Evolutionary conservation across 352 stramenopile species (phyloP).

Genomic region (Pythium monospermum): DNA sequence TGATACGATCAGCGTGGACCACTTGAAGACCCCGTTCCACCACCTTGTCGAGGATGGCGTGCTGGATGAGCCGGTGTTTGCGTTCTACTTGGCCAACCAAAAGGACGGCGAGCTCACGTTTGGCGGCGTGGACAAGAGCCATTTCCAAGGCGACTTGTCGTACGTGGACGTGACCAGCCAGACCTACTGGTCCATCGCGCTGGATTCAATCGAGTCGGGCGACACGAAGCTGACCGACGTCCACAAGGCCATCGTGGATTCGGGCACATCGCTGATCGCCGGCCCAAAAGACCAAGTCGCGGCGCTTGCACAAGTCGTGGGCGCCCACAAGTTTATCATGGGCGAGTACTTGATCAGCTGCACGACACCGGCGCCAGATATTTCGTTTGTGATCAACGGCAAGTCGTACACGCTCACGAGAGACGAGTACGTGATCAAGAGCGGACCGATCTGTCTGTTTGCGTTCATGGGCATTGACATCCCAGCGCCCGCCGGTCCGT

Average conservation of each 20-base stretch:
- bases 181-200: constrained; percentile 70
- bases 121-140: constrained; percentile 72
- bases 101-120: constrained; percentile 78
- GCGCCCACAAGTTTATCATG: constrained; percentile 89
- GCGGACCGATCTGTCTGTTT: constrained; percentile 89
- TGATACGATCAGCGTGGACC: constrained; percentile 90
- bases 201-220: constrained; percentile 65
- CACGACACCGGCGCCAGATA: constrained; percentile 78
- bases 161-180: constrained; percentile 82
- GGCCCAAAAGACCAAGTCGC: constrained; percentile 88
- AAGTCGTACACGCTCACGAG: constrained; percentile 90
- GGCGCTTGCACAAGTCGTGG: constrained; percentile 78
- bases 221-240: constrained; percentile 48
- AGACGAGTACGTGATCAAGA: constrained; percentile 93
- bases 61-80: constrained; percentile 91
- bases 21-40: constrained; percentile 92
- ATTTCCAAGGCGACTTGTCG: constrained; percentile 93
- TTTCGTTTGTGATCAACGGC: constrained; percentile 91
- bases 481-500: constrained; percentile 55
- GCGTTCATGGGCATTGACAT: constrained; percentile 96
- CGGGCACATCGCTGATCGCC: constrained; percentile 93
- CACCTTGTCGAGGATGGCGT: constrained; percentile 86
- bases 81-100: constrained; percentile 94
- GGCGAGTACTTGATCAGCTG: constrained; percentile 97
- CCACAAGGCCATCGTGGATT: constrained; percentile 93